Base-by-base conservation (phyloP, 2,329 filamentous ascomycete genomes). In the Neonectria ditissima region DNA sequence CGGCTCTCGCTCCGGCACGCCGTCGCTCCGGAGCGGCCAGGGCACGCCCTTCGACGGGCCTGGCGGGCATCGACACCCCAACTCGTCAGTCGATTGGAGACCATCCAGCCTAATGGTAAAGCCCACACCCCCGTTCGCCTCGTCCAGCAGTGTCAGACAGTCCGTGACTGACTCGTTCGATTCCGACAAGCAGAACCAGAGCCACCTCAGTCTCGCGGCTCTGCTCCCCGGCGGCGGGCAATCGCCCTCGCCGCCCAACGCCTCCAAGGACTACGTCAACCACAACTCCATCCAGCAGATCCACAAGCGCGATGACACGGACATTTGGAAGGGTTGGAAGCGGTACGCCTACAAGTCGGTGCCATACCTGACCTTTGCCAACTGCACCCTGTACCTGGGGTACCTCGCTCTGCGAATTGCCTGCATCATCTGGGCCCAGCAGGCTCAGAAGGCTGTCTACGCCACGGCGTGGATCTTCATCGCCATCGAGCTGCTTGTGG, bases 401-500 rank as follows among this genome's bases (percentile, higher is more conserved):
- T 88, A 88, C 65, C 82, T 88, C 8, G 79, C 69, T 22, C 75
- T 84, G 56, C 84, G 86, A 39, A 81, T 88, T 30, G 76, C 77
- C 54, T 87, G 85, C 69, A 82, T 87, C 56, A 73, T 86, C n/a
- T 75, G 77, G 47, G 85, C 86, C 1, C 85, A 88, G 67, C 76
- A 80, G 1, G 74, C 74, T 1, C 75, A 76, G 4, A 52, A 72
- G 4, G 72, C 76, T 22, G 77, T 77, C 2, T 88, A 83, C 64
- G 77, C 80, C 5, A 81, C 83, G 47, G 86, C 86, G 2, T 88
- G 86, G 86, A 71, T 87, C 7, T 88, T 88, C 67, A 84, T 88
- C 57, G 83, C 77, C 24, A 80, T 87, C 60, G 86, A 88, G 70
- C 73, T 86, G 41, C 77, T 79, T n/a, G 80, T 84, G 8, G 83